A percentile compares a stretch with the other conserved stretches of the same genome.
Conservation (phyloP, 495 filamentous ascomycete genomes). For the Paragyromitra xinjiangensis region DNA sequence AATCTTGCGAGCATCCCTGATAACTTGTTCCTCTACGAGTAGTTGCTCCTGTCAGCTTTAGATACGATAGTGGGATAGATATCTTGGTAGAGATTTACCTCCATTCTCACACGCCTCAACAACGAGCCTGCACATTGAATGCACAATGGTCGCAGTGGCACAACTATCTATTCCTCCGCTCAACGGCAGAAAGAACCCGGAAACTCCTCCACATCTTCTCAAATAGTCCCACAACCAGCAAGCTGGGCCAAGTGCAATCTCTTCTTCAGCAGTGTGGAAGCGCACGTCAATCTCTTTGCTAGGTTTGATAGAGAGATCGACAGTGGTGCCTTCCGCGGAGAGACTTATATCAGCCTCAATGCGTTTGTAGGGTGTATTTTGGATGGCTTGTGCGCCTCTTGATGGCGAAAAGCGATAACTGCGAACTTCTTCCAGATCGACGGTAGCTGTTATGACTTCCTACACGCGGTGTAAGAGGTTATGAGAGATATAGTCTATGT, state of each 20-base stretch:
- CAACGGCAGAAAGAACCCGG: constrained; percentile 67
- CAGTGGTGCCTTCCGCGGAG: constrained; percentile 53
- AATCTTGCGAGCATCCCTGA: constrained; percentile 73
- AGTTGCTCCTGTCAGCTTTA: constrained; percentile 6
- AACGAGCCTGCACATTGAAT: constrained; percentile 80
- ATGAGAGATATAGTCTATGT: not conserved
- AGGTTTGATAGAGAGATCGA: constrained; percentile 60
- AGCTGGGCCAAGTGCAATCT: constrained; percentile 64
- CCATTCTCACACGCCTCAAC: constrained; percentile 70
- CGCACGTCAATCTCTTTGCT: constrained; percentile 61
- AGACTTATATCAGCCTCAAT: constrained; percentile 62
- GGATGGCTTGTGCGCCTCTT: constrained; percentile 67
- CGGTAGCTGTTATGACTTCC: constrained; percentile 81
- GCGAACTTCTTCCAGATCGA: constrained; percentile 81
- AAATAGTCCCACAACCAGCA: constrained; percentile 89
- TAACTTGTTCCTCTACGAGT: constrained; percentile 67
- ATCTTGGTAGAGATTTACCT: constrained; percentile 52
- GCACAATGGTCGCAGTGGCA: constrained; percentile 72
- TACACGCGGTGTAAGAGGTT: constrained; percentile 24
- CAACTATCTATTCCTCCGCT: constrained; percentile 79
- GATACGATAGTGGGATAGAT: not conserved
- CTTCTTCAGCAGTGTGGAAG: constrained; percentile 71
- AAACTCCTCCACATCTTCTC: constrained; percentile 66
- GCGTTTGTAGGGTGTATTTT: constrained; percentile 57
- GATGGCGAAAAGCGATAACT: constrained; percentile 64